These are phyloP conservation scores for Coemansia sp. DNA, from an alignment of 192 early-diverging fungal genomes.

Conservation along the genomic window DNA sequence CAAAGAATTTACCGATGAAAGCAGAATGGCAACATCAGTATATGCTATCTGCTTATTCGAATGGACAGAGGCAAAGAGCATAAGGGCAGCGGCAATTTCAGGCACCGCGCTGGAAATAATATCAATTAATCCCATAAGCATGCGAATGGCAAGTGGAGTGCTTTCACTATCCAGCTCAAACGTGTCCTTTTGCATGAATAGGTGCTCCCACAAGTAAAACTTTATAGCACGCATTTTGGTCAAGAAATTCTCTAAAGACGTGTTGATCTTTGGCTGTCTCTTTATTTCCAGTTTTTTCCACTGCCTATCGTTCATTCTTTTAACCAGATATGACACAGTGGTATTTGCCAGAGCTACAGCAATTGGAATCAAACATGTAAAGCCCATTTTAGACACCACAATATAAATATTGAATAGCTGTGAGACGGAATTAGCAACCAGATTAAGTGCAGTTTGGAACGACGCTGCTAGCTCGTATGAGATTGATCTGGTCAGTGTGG, in stretches of 20 bases:
- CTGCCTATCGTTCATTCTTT: neutral
- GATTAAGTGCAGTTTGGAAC: neutral
- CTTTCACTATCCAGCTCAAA: constrained; percentile 1
- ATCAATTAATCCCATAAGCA: neutral
- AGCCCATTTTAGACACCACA: constrained; percentile 14
- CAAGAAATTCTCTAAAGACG: neutral
- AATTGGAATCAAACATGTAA: constrained; percentile 15
- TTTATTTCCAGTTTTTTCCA: neutral
- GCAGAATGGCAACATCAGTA: constrained; percentile 14
- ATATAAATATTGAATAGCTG: constrained; percentile 18
- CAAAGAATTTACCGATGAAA: constrained; percentile 12
- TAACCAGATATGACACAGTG: neutral
- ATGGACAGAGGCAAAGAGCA: constrained; percentile 57
- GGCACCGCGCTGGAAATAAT: constrained; percentile 25
- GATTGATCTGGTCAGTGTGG: neutral
- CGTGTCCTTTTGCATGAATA: constrained; percentile 19
- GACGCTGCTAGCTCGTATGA: neutral
- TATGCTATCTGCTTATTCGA: constrained; percentile 17
- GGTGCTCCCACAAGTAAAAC: constrained; percentile 60
- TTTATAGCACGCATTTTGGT: constrained; percentile 60
- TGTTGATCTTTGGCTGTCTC: constrained; percentile 3
- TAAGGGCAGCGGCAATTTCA: constrained; percentile 52
- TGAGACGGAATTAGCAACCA: neutral
- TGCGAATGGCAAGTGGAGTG: constrained; percentile 3
- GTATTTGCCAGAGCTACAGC: constrained; percentile 6